Base-by-base conservation (phyloP, 768 basidiomycete species). In the Boletus bicolor region DNA sequence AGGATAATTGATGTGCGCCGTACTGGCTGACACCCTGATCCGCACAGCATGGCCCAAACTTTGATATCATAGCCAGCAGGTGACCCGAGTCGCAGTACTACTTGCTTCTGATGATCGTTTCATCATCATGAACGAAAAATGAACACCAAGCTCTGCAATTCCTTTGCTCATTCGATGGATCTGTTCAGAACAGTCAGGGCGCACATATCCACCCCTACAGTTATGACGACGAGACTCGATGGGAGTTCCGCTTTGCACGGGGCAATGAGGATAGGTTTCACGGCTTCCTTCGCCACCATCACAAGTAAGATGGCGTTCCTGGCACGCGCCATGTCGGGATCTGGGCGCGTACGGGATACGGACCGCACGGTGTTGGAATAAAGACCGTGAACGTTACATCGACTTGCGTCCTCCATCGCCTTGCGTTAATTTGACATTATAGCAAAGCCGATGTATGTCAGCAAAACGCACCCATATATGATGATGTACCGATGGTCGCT, bases 11-110 rank as follows among this genome's bases (percentile, higher is more conserved):
- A 19, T 19, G 32, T n/a, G 38, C 45, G 34, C 53, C 50, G 50
- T 51, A 41, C 24, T 39, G 46, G 46, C 34, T 26, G 28, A 38
- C 36, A 38, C 46, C 14, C 9, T 45, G 41, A 45, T 41, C 24
- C 2, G 26, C 44, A 64, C 63, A 63, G 62, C 63, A 53, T 53
- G 63, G 51, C 54, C 28, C n/a, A 32, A 53, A 50, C 7, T 4
- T 30, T 43, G 19, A 46, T 32, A 53, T 50, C 28, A 28, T 28
- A 28, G 44, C 28, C 7, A 30, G 28, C 7, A 6, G 48, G 49
- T 54, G 51, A 39, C 6, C 12, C 8, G 28, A 6, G 15, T 45
- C 24, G 39, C 38, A 15, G 34, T 17, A 24, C 8, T 17, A 24
- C 8, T 34, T 14, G 1, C 19, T 39, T 56, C 58, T 53, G 30